phyloP scores from a whole-genome alignment of 2,329 filamentous ascomycete genomes.

The Cercospora canescens region DNA sequence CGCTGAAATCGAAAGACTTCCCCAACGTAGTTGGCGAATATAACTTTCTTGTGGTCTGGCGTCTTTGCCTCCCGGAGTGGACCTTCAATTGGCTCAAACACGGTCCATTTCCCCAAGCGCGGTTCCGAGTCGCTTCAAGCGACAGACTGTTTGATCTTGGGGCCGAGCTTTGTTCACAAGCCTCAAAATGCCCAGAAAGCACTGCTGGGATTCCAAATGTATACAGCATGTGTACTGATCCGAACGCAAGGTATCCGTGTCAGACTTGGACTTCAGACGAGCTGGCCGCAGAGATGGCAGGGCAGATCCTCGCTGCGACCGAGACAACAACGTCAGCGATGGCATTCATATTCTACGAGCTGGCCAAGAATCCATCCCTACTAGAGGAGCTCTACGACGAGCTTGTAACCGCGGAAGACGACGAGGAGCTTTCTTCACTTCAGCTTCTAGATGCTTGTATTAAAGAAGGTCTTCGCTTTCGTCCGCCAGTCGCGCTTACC shows the following conservation, averaged over 20 bases:
- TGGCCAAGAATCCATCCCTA: neutral
- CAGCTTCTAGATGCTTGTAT: neutral
- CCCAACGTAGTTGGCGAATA: neutral
- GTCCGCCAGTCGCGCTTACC: neutral
- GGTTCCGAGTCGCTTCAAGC: neutral
- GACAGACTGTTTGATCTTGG: neutral
- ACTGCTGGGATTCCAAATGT: neutral
- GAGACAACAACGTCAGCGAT: neutral
- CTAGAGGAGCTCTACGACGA: neutral
- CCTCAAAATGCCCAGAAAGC: neutral
- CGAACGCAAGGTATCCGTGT: neutral
- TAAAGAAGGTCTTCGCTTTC: neutral
- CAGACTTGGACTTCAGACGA: neutral
- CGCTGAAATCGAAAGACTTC: neutral
- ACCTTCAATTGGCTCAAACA: neutral
- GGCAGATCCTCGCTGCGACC: neutral
- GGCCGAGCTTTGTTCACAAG: neutral
- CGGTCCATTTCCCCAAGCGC: neutral
- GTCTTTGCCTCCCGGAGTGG: neutral
- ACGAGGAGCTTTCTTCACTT: neutral
- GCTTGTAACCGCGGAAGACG: neutral
- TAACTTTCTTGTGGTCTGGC: neutral
- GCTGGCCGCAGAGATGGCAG: neutral
- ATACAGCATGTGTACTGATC: neutral
- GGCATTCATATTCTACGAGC: neutral